Conservation (phyloP, 176 grass and related monocot genomes). For the Ensete glaucum region DNA sequence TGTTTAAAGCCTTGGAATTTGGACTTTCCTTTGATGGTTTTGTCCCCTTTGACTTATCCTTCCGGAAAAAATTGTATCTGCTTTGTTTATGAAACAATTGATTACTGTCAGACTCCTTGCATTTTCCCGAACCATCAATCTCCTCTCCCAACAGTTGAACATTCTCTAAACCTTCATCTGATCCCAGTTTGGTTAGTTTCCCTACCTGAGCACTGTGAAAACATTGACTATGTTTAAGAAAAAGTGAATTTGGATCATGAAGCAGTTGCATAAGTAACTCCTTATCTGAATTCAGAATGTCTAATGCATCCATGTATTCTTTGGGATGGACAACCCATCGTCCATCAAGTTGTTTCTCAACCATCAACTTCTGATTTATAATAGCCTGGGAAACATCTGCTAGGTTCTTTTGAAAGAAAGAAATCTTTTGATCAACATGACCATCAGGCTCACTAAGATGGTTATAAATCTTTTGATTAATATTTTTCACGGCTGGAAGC, state of each 20-base stretch:
- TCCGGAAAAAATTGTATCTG: conserved; percentile 61
- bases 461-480: conserved; percentile 59
- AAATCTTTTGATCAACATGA: conserved; percentile 11
- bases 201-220: conserved; percentile 27
- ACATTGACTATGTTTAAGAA: conserved; percentile 57
- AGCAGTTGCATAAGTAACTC: conserved; percentile 84
- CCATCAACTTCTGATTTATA: conserved; percentile 27
- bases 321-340: conserved; percentile 45
- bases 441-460: conserved; percentile 39
- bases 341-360: conserved; percentile 32
- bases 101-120: conserved; percentile 24
- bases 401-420: conserved; percentile 1
- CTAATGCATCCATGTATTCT: conserved; percentile 75
- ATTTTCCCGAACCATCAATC: conserved; percentile 28
- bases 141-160: conserved; percentile 19
- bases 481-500: conserved; percentile 51
- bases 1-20: conserved; percentile 43
- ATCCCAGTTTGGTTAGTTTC: conserved; percentile 20
- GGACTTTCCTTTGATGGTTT: conserved; percentile 25
- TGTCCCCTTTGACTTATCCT: conserved; percentile 44
- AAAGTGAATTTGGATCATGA: conserved; percentile 69
- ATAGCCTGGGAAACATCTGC: conserved; percentile 25
- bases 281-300: conserved; percentile 77
- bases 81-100: conserved; percentile 38
- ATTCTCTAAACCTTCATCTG: conserved; percentile 26